These are phyloP conservation scores for Monosporozyma aquatica DNA, from an alignment of 805 yeast species.

Conservation along the genomic window DNA sequence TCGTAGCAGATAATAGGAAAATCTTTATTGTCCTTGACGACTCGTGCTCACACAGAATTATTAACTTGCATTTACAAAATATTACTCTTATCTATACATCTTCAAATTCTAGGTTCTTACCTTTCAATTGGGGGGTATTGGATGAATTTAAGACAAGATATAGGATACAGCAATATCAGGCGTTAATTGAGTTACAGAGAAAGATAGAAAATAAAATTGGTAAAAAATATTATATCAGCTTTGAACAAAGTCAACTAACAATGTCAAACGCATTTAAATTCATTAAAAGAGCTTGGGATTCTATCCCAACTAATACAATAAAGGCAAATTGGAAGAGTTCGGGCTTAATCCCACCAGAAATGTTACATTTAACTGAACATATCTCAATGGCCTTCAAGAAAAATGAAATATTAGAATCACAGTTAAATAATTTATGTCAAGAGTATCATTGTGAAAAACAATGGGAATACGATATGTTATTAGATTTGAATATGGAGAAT, in stretches of 20 bases:
- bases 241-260: slow-evolving; percentile 39
- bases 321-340: slow-evolving; percentile 38
- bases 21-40: slow-evolving; percentile 52
- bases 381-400: slow-evolving; percentile 29
- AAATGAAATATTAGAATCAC: slow-evolving; percentile 33
- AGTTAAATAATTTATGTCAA: slow-evolving; percentile 37
- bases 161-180: slow-evolving; percentile 47
- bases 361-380: slow-evolving; percentile 24
- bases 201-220: slow-evolving; percentile 10
- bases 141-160: slow-evolving; percentile 53
- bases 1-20: slow-evolving; percentile 40
- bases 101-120: slow-evolving; percentile 38
- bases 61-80: slow-evolving; percentile 40
- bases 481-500: slow-evolving; percentile 40
- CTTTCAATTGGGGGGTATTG: slow-evolving; percentile 56
- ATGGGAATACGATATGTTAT: slow-evolving; percentile 49
- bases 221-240: slow-evolving; percentile 19
- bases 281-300: slow-evolving; percentile 49
- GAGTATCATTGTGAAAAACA: slow-evolving; percentile 42
- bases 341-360: slow-evolving; percentile 32
- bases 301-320: slow-evolving; percentile 30
- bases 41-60: slow-evolving; percentile 52
- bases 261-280: slow-evolving; percentile 50
- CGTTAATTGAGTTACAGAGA: slow-evolving; percentile 27
- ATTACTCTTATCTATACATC: slow-evolving; percentile 35